These are phyloP conservation scores for Wickerhamomyces bovis DNA, from an alignment of 805 yeast species.

Conservation along the genomic window DNA sequence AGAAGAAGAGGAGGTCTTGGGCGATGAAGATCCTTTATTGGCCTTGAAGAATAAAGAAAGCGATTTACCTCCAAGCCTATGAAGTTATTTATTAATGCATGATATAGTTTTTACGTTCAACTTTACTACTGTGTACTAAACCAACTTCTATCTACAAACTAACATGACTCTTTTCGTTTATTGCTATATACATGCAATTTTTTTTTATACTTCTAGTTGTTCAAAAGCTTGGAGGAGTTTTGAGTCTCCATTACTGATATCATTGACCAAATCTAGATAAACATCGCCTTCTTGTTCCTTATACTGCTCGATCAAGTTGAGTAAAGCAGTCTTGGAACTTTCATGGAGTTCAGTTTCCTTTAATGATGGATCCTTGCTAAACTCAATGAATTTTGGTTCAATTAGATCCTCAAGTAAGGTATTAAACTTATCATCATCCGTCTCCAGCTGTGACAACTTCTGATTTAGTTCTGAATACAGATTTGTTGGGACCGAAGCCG, in stretches of 20 bases:
- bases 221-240: conserved; percentile 2
- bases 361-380: not conserved
- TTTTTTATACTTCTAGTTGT: not conserved
- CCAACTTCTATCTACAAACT: too few species aligned
- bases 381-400: conserved; percentile 2
- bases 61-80: conserved; percentile 16
- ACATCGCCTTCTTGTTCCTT: not conserved
- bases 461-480: not conserved
- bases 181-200: not conserved
- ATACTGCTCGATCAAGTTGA: not conserved
- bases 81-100: not conserved
- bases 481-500: not conserved
- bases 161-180: not conserved
- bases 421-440: conserved; percentile 6
- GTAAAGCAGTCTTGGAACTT: not conserved
- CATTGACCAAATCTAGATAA: conserved; percentile 5
- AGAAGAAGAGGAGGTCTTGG: conserved; percentile 28
- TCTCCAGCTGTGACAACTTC: not conserved
- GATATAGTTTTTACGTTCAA: not conserved
- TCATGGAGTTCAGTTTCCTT: not conserved
- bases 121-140: not conserved
- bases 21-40: conserved; percentile 11
- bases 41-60: conserved; percentile 11
- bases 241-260: conserved; percentile 6
- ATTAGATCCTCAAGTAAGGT: conserved; percentile 3